Evolutionary conservation across 441 rosid genomes (phyloP).

Genomic region (Francoa sonchifolia): DNA sequence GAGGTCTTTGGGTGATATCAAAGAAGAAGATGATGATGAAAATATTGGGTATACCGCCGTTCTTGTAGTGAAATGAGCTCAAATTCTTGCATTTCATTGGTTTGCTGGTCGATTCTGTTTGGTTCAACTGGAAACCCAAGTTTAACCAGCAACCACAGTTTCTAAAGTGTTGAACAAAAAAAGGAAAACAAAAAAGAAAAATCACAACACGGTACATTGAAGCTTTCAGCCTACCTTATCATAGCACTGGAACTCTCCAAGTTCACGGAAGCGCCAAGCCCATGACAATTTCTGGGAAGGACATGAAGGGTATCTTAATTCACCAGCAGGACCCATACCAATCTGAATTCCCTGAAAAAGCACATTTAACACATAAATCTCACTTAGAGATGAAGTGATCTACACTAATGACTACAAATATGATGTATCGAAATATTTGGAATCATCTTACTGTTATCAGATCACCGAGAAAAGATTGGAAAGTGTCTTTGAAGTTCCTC

Average conservation of each 20-base stretch:
- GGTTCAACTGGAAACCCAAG: too few relatives aligned
- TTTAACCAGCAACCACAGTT: too few relatives aligned
- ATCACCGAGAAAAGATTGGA: constrained; percentile 28
- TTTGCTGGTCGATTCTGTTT: too few relatives aligned
- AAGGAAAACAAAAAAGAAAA: neutral
- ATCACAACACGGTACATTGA: neutral
- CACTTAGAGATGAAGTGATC: neutral
- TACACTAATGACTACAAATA: constrained; percentile 1
- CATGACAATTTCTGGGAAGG: constrained; percentile 25
- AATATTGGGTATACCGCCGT: too few relatives aligned
- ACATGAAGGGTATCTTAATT: constrained; percentile 39
- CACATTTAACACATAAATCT: constrained; percentile 3
- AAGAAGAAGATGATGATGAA: too few relatives aligned
- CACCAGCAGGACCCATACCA: constrained; percentile 56
- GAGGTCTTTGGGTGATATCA: too few relatives aligned
- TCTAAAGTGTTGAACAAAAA: too few relatives aligned
- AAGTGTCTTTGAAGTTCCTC: constrained; percentile 34
- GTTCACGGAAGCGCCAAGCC: constrained; percentile 27
- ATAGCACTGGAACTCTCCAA: constrained; percentile 45
- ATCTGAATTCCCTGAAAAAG: constrained; percentile 34
- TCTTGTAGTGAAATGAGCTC: too few relatives aligned
- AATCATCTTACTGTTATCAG: constrained; percentile 24
- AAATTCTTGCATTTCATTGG: too few relatives aligned
- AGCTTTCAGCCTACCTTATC: constrained; percentile 29
- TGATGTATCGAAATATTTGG: neutral